Evolutionary conservation across 2,329 filamentous ascomycete genomes (phyloP).

Genomic region (Colletotrichum euphorbiae): DNA sequence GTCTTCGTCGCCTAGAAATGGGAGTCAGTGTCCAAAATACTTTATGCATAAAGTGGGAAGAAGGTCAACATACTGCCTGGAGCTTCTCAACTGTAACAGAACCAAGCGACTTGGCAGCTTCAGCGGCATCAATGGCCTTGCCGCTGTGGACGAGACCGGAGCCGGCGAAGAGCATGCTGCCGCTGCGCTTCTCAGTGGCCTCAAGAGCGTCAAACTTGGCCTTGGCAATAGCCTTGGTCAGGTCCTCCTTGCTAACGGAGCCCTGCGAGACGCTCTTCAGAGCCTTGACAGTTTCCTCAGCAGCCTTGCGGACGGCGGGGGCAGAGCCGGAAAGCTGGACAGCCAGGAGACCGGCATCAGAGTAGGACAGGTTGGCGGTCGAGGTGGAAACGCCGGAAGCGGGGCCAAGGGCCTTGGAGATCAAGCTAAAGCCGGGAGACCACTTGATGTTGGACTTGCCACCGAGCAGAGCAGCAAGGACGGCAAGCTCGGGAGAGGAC

Average conservation of each 20-base stretch:
- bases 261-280: constrained; percentile 85
- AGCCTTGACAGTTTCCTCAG: constrained; percentile 81
- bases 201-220: constrained; percentile 95
- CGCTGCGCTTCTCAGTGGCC: constrained; percentile 79
- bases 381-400: constrained; percentile 75
- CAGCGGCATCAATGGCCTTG: constrained; percentile 85
- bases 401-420: constrained; percentile 80
- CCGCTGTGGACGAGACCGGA: constrained; percentile 83
- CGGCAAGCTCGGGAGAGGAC: constrained; percentile 90
- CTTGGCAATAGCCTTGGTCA: constrained; percentile 90
- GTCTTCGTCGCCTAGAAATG: constrained; percentile 81
- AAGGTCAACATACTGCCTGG: constrained; percentile 76
- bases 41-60: background rate
- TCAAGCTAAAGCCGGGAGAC: constrained; percentile 90
- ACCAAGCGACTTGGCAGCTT: constrained; percentile 82
- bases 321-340: constrained; percentile 84
- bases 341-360: constrained; percentile 90
- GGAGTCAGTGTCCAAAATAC: constrained; percentile 46
- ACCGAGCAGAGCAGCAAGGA: constrained; percentile 89
- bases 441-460: constrained; percentile 95
- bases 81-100: constrained; percentile 85
- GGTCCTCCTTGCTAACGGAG: constrained; percentile 82
- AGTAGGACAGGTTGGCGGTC: constrained; percentile 87
- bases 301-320: constrained; percentile 76
- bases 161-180: constrained; percentile 85